Conservation (phyloP, 2,329 filamentous ascomycete genomes). For the Apiospora aurea region DNA sequence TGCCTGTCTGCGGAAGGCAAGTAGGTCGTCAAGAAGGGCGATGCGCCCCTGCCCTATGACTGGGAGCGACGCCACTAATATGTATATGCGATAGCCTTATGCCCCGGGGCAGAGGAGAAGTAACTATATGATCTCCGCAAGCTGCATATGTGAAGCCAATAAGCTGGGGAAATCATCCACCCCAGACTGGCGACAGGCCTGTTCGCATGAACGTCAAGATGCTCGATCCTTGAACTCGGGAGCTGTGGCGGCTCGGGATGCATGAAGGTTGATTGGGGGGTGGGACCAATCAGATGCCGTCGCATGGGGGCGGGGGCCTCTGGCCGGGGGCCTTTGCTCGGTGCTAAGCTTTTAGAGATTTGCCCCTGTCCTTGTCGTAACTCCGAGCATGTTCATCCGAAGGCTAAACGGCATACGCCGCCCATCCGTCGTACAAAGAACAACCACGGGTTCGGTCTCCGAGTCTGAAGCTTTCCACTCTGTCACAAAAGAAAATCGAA, state of each 20-base stretch:
- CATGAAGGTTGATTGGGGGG: background rate
- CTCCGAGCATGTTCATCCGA: conserved; percentile 2
- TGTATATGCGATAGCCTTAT: background rate
- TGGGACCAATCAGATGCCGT: background rate
- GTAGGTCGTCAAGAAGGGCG: background rate
- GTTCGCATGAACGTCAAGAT: background rate
- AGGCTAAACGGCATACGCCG: too few species aligned
- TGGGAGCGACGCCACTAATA: background rate
- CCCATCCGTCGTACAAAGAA: background rate
- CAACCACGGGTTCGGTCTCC: background rate
- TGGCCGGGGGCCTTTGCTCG: background rate
- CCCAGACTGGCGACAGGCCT: background rate
- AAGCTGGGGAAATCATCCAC: background rate
- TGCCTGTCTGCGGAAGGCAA: background rate
- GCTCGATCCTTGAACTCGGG: background rate
- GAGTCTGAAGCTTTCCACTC: background rate
- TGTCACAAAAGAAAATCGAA: too few species aligned
- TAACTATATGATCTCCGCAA: conserved; percentile 13
- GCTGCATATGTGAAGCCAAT: background rate
- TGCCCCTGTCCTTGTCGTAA: background rate
- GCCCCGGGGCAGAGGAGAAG: background rate
- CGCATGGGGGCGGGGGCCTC: background rate
- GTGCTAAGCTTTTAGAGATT: background rate
- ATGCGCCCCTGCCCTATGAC: background rate
- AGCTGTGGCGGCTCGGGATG: background rate